Conservation (phyloP, 228 moss, liverwort and hornwort genomes). For the Sphagnum magellanicum region DNA sequence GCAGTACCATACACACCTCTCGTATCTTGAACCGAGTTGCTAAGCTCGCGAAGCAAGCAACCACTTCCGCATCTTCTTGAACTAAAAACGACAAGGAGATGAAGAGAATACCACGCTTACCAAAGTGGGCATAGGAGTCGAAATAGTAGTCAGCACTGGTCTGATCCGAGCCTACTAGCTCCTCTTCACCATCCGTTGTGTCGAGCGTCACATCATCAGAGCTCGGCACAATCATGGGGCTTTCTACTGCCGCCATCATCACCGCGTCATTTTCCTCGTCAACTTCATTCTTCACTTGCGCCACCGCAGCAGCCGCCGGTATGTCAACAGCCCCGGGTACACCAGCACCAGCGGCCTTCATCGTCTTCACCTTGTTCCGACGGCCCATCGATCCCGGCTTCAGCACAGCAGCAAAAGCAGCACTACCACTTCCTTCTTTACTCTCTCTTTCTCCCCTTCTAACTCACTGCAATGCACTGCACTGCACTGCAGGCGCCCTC, state of each 20-base stretch:
- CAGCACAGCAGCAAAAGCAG: too few relatives aligned
- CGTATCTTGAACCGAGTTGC: too few relatives aligned
- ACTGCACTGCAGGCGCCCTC: too few relatives aligned
- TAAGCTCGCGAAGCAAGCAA: too few relatives aligned
- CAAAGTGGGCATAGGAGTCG: slow-evolving; percentile 95
- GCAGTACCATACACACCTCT: too few relatives aligned
- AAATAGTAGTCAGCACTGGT: slow-evolving; percentile 99
- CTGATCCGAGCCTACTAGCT: slow-evolving; percentile 42
- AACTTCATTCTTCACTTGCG: slow-evolving; percentile 24
- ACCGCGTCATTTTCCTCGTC: slow-evolving; percentile 15
- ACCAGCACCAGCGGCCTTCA: slow-evolving; percentile 13
- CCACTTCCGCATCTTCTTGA: too few relatives aligned
- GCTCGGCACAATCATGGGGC: slow-evolving; percentile 46
- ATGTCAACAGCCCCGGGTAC: neutral
- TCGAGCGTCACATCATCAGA: neutral
- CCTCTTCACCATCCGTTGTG: slow-evolving; percentile 42
- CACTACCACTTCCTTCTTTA: too few relatives aligned
- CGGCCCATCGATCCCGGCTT: slow-evolving; percentile 28
- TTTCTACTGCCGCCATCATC: slow-evolving; percentile 10
- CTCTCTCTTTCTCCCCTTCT: too few relatives aligned
- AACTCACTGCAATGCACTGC: too few relatives aligned
- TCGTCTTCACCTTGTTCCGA: slow-evolving; percentile 42
- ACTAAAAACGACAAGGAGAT: neutral
- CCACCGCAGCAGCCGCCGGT: slow-evolving; percentile 10
- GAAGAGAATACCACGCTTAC: slow-evolving; percentile 20